Base-by-base conservation (phyloP, 176 grass and related monocot genomes). In the Ensete ventricosum region DNA sequence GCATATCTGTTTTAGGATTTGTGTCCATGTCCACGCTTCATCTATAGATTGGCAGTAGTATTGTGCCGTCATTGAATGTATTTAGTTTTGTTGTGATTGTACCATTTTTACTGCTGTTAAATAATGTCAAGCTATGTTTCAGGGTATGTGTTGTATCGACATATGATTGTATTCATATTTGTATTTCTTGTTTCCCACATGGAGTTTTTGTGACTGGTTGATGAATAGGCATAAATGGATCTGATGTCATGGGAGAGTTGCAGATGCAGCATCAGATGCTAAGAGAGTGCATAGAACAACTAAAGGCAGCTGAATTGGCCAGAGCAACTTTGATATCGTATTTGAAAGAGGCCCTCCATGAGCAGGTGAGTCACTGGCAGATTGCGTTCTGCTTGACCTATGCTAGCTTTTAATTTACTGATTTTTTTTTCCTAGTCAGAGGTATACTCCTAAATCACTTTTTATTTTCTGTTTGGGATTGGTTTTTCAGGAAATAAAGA, bases 281-380 rank as follows among this genome's bases (percentile, higher is more conserved):
- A 67, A 80, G 69, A 72, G 87, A 91, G 76, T 87, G 84, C 77
- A 82, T 91, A 58, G 86, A 91, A 43, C 78, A 87, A 73, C 81
- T 99, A 48, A 91, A 91, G 85, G 78, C 52, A 64, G 68, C 78
- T 76, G 91, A 94, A 87, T 74, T 75, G 14, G 88, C 84, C 7
- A 84, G 95, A 67, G 73, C 55, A 66, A 74, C 76, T 79, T 73
- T 98, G 19, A 76, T 99, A 73, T 77, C 78, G 69, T 53, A 77
- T 63, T 82, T 98, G 72, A 94, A 76, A 84, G 88, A 93, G 79
- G 95, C 84, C 17, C 76, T 98, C 29, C 70, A 80, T 82, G 88
- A 98, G 64, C 90, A 98, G 90, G 95, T 99, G 19, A 64, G 76
- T 66, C 53, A 82, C 52, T 75, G 25, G 75, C 76, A 63, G 72